Evolutionary conservation across 306 rosid genomes (phyloP).

Genomic region (Quercus parvula): DNA sequence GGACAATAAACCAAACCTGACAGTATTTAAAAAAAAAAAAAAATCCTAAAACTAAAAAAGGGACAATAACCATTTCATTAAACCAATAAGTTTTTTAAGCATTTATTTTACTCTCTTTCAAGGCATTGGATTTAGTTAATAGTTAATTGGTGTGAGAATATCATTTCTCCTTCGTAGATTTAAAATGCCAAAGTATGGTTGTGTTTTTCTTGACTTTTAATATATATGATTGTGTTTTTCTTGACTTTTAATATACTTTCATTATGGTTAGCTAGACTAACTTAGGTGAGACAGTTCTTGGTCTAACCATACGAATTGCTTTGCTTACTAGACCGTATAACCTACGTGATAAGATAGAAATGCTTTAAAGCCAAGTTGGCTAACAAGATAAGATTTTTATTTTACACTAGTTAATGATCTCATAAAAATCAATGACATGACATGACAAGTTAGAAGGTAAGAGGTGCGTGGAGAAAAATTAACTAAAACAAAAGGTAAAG

Average conservation of each 20-base stretch:
- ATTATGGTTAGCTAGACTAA: neutral
- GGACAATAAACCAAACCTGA: no score
- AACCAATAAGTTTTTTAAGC: no score
- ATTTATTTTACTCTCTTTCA: no score
- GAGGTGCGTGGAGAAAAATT: neutral
- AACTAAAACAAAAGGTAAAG: neutral
- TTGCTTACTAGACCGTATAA: slow-evolving; percentile 16
- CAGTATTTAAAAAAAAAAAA: no score
- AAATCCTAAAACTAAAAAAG: no score
- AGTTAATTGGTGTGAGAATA: no score
- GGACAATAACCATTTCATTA: no score
- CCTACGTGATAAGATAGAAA: slow-evolving; percentile 21
- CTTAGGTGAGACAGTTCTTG: neutral
- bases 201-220: slow-evolving; percentile 1
- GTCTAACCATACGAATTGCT: slow-evolving; percentile 7
- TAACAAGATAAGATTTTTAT: slow-evolving; percentile 7
- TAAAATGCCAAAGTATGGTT: neutral
- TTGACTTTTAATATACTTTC: slow-evolving; percentile 4
- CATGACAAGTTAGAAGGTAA: neutral
- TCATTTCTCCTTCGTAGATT: neutral
- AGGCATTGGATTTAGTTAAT: no score
- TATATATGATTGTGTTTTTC: neutral
- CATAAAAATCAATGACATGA: neutral
- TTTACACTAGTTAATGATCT: no score
- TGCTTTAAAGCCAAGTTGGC: slow-evolving; percentile 30